A percentile compares a stretch with the other conserved stretches of the same genome.
Conservation (phyloP, 1,284 basidiomycete species). For the Moniliella sp. region DNA sequence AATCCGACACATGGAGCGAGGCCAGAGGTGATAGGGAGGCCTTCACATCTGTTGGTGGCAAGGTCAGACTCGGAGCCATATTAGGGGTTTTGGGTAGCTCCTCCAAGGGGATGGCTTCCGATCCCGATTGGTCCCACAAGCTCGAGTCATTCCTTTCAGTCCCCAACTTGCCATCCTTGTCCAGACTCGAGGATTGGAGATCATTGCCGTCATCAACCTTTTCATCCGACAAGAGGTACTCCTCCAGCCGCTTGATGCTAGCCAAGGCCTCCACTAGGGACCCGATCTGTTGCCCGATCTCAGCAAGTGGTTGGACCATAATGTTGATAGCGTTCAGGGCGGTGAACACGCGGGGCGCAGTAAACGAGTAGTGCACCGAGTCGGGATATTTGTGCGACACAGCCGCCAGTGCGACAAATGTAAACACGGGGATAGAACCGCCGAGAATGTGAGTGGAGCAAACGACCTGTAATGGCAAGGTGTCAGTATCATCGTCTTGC, state of each 20-base stretch:
- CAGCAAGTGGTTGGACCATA: slow-evolving; percentile 10
- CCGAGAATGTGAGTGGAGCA: slow-evolving; percentile 6
- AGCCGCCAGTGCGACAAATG: slow-evolving; percentile 11
- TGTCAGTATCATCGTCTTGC: neutral
- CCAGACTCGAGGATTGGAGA: slow-evolving; percentile 1
- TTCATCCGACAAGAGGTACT: slow-evolving; percentile 5
- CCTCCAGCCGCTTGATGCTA: slow-evolving; percentile 14
- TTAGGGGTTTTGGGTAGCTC: neutral
- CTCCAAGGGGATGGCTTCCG: too few relatives aligned
- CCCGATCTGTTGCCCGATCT: slow-evolving; percentile 17
- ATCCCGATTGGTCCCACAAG: too few relatives aligned
- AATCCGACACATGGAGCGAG: neutral
- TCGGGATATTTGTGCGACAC: slow-evolving; percentile 6
- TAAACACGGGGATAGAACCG: slow-evolving; percentile 8
- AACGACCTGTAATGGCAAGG: slow-evolving; percentile 3
- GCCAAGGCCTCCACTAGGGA: slow-evolving; percentile 12
- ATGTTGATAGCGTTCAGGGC: slow-evolving; percentile 14
- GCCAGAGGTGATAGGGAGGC: too few relatives aligned
- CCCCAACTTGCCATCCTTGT: too few relatives aligned
- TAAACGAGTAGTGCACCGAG: slow-evolving; percentile 8
- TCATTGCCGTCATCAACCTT: slow-evolving; percentile 2
- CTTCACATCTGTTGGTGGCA: too few relatives aligned
- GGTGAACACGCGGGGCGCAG: slow-evolving; percentile 16
- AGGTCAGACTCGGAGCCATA: too few relatives aligned
- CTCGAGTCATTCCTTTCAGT: too few relatives aligned